Evolutionary conservation across 192 early-diverging fungal species (phyloP).

Genomic region (Coemansia sp.): DNA sequence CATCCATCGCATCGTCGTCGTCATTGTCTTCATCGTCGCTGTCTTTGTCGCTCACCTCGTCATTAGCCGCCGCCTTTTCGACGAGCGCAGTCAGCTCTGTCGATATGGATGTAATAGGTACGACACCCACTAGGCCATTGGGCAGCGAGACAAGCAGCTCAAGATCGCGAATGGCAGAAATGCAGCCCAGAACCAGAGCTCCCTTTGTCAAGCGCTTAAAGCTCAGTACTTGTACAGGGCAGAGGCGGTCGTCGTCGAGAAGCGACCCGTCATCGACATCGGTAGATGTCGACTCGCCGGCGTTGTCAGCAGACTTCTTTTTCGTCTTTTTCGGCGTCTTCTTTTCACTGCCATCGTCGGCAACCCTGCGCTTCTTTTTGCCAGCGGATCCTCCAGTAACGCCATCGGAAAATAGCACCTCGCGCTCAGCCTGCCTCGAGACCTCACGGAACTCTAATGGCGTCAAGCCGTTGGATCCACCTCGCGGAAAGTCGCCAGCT

Average conservation of each 20-base stretch:
- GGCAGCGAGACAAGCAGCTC: slow-evolving; percentile 82
- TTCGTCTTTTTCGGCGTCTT: slow-evolving; percentile 57
- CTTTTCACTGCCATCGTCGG: slow-evolving; percentile 29
- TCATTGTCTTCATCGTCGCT: slow-evolving; percentile 42
- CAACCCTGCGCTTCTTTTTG: slow-evolving; percentile 62
- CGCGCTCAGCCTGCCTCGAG: slow-evolving; percentile 71
- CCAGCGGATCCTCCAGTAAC: slow-evolving; percentile 38
- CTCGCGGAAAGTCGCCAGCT: slow-evolving; percentile 75
- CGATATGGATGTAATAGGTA: slow-evolving; percentile 89
- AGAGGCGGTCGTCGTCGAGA: slow-evolving; percentile 30
- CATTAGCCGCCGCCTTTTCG: slow-evolving; percentile 65
- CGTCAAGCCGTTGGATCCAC: slow-evolving; percentile 76
- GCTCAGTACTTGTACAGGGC: slow-evolving; percentile 40
- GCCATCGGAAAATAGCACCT: slow-evolving; percentile 61
- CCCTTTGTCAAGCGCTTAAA: slow-evolving; percentile 70
- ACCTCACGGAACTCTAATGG: slow-evolving; percentile 83
- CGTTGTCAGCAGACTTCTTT: slow-evolving; percentile 47
- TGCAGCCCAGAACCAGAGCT: slow-evolving; percentile 73
- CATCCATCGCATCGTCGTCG: slow-evolving; percentile 40
- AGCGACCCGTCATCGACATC: slow-evolving; percentile 8
- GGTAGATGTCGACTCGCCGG: not conserved
- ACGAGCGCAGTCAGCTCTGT: slow-evolving; percentile 68
- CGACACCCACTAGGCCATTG: slow-evolving; percentile 77
- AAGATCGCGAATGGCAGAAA: slow-evolving; percentile 79
- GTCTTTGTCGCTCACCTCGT: slow-evolving; percentile 55